A percentile compares a stretch with the other conserved stretches of the same genome.
Conservation (phyloP, 2,329 filamentous ascomycete genomes). For the Bipolaris zeicola region DNA sequence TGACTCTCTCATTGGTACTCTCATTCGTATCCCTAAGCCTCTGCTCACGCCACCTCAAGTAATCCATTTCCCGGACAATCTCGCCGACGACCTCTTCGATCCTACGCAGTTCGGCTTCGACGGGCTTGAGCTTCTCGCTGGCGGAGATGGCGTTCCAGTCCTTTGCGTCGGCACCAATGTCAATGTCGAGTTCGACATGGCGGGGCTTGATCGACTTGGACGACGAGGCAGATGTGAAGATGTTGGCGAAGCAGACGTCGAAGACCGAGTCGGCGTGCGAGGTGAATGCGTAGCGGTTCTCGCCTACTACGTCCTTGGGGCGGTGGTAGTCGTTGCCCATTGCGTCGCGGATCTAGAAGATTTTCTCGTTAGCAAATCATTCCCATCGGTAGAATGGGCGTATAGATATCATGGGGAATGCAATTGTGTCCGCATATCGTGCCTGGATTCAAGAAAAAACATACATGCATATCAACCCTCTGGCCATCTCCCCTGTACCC, state of each 20-base stretch:
- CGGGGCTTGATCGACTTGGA: constrained; percentile 56
- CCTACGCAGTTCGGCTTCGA: constrained; percentile 90
- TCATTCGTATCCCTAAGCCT: constrained; percentile 98
- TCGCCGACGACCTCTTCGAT: constrained; percentile 90
- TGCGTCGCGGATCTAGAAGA: constrained; percentile 82
- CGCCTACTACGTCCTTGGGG: constrained; percentile 88
- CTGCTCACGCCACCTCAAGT: constrained; percentile 86
- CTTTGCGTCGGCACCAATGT: constrained; percentile 95
- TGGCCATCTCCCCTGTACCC: constrained; percentile 92
- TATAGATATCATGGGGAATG: too few species aligned
- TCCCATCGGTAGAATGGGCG: too few species aligned
- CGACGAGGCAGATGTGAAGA: constrained; percentile 56
- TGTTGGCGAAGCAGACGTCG: constrained; percentile 95
- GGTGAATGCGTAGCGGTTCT: constrained; percentile 92
- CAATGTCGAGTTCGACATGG: constrained; percentile 88
- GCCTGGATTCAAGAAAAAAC: constrained; percentile 40
- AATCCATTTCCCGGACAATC: constrained; percentile 94
- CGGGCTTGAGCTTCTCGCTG: constrained; percentile 95
- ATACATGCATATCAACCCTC: constrained; percentile 89
- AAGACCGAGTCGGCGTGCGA: constrained; percentile 90
- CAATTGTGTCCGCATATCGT: too few species aligned
- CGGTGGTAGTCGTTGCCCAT: constrained; percentile 95
- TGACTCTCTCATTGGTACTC: constrained; percentile 98
- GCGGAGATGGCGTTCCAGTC: constrained; percentile 98
- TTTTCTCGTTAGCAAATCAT: constrained; percentile 3